Evolutionary conservation across 371 early-diverging fungal genomes (phyloP).

Genomic region (Apophysomyces variabilis): DNA sequence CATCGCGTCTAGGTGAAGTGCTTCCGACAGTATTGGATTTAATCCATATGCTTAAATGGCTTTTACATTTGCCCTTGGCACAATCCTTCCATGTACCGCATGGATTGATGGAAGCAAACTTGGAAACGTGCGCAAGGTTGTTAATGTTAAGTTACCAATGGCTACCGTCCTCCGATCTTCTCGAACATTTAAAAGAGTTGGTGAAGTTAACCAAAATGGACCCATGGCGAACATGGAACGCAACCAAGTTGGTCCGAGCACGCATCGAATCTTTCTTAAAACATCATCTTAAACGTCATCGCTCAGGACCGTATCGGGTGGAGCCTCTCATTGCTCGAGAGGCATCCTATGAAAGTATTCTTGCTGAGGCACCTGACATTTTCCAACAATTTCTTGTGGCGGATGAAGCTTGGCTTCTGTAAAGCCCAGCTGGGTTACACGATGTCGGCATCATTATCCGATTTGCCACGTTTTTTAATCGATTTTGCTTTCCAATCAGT

Average conservation of each 20-base stretch:
- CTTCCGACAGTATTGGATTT: neutral
- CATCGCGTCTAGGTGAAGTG: neutral
- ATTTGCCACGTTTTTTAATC: too few relatives aligned
- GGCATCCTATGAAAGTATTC: neutral
- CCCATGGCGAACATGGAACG: neutral
- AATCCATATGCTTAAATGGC: neutral
- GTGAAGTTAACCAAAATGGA: neutral
- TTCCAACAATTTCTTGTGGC: neutral
- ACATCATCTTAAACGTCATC: neutral
- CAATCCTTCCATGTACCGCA: neutral
- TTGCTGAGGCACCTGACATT: neutral
- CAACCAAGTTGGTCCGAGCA: neutral
- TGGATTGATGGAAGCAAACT: conserved; percentile 4
- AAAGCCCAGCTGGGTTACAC: neutral
- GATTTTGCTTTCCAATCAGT: too few relatives aligned
- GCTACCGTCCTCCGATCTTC: neutral
- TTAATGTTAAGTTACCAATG: neutral
- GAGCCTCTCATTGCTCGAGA: neutral
- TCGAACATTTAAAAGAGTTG: neutral
- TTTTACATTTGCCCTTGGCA: neutral
- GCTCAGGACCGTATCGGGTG: neutral
- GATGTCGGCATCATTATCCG: too few relatives aligned
- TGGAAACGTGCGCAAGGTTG: neutral
- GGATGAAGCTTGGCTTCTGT: neutral
- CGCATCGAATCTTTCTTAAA: neutral